Percentiles rank a stretch among this genome's conserved stretches.
Conservation (phyloP, 2,329 filamentous ascomycete genomes). For the Xylaria digitata region DNA sequence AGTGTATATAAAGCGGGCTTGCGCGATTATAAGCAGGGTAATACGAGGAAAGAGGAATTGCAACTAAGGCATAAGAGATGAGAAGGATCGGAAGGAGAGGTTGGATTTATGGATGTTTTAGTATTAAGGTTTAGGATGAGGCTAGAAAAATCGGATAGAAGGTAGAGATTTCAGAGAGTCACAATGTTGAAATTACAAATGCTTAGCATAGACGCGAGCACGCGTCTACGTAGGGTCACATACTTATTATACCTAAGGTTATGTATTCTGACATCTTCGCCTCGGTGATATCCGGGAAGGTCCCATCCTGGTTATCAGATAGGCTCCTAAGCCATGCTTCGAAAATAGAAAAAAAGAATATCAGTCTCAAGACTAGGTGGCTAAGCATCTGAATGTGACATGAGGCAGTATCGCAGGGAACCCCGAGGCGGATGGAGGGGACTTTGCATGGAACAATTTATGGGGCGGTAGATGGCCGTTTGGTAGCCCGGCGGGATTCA, state of each 20-base stretch:
- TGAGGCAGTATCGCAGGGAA: not conserved
- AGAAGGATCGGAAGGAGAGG: not conserved
- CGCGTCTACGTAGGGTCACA: not conserved
- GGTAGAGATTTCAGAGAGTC: not conserved
- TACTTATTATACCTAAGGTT: not conserved
- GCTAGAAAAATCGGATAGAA: not conserved
- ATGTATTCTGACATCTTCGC: not conserved
- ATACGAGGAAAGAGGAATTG: not conserved
- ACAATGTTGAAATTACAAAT: not conserved
- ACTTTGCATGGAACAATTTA: not conserved
- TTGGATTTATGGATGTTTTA: not conserved
- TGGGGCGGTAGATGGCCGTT: too few relatives aligned
- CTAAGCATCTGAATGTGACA: conserved; percentile 14
- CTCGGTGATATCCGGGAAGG: conserved; percentile 26
- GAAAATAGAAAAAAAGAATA: conserved; percentile 12
- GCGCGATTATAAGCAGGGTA: not conserved
- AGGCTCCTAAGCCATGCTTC: conserved; percentile 17
- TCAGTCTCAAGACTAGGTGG: not conserved
- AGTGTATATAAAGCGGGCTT: not conserved
- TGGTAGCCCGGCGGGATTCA: too few relatives aligned
- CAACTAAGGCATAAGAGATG: not conserved
- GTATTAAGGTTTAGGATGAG: not conserved
- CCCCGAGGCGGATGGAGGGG: not conserved
- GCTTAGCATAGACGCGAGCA: too few relatives aligned
- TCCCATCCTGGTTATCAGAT: conserved; percentile 14